phyloP scores from a whole-genome alignment of 768 basidiomycete genomes.

The Boletus rex-veris region DNA sequence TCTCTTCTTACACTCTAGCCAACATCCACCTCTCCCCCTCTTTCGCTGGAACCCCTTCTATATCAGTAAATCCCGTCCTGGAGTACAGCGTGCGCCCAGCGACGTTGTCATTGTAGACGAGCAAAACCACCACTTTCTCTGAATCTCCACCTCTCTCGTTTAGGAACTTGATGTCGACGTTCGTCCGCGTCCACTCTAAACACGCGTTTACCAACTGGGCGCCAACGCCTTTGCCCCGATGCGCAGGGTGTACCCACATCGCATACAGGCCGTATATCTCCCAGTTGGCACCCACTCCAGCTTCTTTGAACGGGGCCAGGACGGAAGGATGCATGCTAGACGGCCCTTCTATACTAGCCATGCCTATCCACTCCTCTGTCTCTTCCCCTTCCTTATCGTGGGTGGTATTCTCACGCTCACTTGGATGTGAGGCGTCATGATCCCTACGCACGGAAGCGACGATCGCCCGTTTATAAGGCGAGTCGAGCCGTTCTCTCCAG shows the following conservation, averaged over 20 bases:
- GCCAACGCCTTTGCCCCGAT: constrained; percentile 24
- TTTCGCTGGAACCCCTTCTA: constrained; percentile 1
- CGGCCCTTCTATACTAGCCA: constrained; percentile 11
- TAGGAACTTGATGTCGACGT: constrained; percentile 12
- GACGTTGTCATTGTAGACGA: constrained; percentile 14
- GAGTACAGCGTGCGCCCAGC: constrained; percentile 18
- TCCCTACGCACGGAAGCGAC: constrained; percentile 8
- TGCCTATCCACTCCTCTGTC: constrained; percentile 21
- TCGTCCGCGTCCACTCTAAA: constrained; percentile 24
- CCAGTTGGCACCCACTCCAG: constrained; percentile 12
- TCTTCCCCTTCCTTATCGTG: neutral
- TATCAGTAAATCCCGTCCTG: constrained; percentile 18
- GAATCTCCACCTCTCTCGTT: neutral
- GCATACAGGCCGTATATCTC: constrained; percentile 19
- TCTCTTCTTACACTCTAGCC: constrained; percentile 30
- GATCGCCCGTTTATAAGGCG: constrained; percentile 10
- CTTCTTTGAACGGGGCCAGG: constrained; percentile 12
- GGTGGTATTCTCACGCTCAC: neutral
- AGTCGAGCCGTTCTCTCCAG: constrained; percentile 22
- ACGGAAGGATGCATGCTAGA: constrained; percentile 4
- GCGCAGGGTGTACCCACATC: constrained; percentile 31
- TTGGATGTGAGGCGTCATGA: neutral
- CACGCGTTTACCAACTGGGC: constrained; percentile 12
- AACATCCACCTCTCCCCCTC: constrained; percentile 24
- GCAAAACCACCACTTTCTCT: constrained; percentile 19